Percentiles rank a stretch among this genome's conserved stretches.
Conservation (phyloP, 2,329 filamentous ascomycete species). For the Verticillium longisporum region DNA sequence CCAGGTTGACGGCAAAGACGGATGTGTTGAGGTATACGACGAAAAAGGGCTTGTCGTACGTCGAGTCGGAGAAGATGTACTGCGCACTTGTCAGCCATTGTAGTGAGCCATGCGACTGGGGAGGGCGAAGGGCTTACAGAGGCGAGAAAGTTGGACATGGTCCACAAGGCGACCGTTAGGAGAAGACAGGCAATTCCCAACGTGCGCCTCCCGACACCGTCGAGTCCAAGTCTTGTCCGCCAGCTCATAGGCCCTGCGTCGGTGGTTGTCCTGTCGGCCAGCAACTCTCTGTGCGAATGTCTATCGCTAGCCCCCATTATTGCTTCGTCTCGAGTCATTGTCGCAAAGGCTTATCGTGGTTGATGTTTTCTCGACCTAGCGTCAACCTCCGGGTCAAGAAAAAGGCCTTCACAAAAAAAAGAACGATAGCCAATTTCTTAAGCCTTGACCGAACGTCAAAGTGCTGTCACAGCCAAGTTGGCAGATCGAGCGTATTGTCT, state of each 20-base stretch:
- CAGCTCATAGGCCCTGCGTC: constrained; percentile 15
- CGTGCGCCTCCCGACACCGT: constrained; percentile 57
- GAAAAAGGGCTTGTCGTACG: constrained; percentile 94
- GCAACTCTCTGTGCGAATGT: neutral
- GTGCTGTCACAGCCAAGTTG: neutral
- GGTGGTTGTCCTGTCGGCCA: constrained; percentile 4
- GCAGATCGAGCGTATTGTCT: neutral
- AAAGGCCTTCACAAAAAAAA: neutral
- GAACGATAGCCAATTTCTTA: too few relatives aligned
- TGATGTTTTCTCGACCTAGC: neutral
- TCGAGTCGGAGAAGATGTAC: constrained; percentile 91
- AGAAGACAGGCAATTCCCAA: constrained; percentile 74
- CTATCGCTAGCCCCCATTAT: neutral
- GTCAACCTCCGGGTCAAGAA: neutral
- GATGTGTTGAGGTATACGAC: constrained; percentile 91
- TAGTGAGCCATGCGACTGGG: neutral
- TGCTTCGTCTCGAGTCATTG: neutral
- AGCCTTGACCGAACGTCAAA: neutral
- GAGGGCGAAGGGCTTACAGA: constrained; percentile 54
- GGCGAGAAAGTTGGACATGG: constrained; percentile 84
- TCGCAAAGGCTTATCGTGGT: neutral
- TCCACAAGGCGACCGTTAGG: constrained; percentile 87
- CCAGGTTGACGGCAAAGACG: constrained; percentile 75
- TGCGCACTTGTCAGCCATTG: constrained; percentile 21
- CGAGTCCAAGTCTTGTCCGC: constrained; percentile 31